Percentiles rank a stretch among this genome's conserved stretches.
These are phyloP conservation scores for Nemania serpens DNA, from an alignment of 2,329 filamentous ascomycete genomes.

Conservation along the genomic window DNA sequence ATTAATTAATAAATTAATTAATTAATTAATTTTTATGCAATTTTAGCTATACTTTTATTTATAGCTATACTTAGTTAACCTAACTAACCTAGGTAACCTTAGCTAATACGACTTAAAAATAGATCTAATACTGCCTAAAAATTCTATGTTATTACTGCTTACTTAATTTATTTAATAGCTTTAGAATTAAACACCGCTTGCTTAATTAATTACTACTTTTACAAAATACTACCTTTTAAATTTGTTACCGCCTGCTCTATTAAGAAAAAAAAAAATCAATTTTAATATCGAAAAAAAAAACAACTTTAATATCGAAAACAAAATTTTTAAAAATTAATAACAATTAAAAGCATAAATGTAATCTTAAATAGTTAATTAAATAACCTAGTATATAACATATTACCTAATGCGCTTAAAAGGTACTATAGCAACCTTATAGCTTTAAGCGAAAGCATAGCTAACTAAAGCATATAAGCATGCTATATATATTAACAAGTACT, in stretches of 20 bases:
- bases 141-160: too few relatives aligned
- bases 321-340: constrained; percentile 2
- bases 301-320: background rate
- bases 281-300: too few relatives aligned
- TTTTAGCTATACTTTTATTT: background rate
- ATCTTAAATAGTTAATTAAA: background rate
- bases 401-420: background rate
- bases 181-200: too few relatives aligned
- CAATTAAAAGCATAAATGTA: background rate
- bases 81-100: background rate
- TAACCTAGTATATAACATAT: background rate
- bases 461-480: background rate
- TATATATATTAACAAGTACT: too few relatives aligned
- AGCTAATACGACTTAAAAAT: background rate
- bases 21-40: constrained; percentile 2
- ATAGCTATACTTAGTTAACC: constrained; percentile 1
- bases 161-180: too few relatives aligned
- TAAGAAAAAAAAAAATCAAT: too few relatives aligned
- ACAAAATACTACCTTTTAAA: too few relatives aligned
- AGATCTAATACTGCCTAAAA: background rate
- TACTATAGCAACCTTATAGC: background rate
- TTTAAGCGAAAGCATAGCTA: background rate
- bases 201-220: too few relatives aligned
- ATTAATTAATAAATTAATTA: too few relatives aligned
- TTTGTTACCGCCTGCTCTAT: too few relatives aligned